phyloP scores from a whole-genome alignment of 202 grass and related monocot genomes.

The Tripidium arundinaceum region DNA sequence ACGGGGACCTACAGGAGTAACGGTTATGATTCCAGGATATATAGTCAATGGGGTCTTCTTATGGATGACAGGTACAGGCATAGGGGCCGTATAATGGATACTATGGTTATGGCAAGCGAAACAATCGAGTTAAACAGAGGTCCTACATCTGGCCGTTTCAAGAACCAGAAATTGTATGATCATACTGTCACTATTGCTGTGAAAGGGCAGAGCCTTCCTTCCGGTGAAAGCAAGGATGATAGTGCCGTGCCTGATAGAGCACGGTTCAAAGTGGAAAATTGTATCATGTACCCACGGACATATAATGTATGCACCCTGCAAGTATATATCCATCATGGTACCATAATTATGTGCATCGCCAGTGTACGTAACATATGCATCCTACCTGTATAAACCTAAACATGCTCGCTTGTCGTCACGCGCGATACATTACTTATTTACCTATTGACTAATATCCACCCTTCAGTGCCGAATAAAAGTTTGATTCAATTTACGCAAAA shows the following conservation, averaged over 20 bases:
- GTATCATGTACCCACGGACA: no score
- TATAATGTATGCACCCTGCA: no score
- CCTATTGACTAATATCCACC: no score
- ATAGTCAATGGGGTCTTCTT: slow-evolving; percentile 51
- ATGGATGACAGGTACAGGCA: slow-evolving; percentile 62
- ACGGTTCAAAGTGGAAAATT: slow-evolving; percentile 66
- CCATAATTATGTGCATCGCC: no score
- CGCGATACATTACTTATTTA: no score
- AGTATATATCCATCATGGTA: no score
- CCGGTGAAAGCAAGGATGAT: slow-evolving; percentile 38
- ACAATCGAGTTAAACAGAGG: slow-evolving; percentile 72
- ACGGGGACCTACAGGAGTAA: slow-evolving; percentile 33
- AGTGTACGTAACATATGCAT: no score
- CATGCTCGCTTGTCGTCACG: no score
- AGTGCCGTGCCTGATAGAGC: slow-evolving; percentile 40
- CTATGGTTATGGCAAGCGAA: slow-evolving; percentile 61
- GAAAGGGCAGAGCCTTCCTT: slow-evolving; percentile 59
- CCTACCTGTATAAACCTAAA: no score
- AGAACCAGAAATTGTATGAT: slow-evolving; percentile 63
- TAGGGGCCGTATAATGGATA: slow-evolving; percentile 50
- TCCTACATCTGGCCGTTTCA: slow-evolving; percentile 54
- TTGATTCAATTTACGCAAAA: no score
- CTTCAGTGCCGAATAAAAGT: no score
- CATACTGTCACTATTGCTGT: slow-evolving; percentile 67
- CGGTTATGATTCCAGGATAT: slow-evolving; percentile 54